Evolutionary conservation across 768 basidiomycete species (phyloP), one percentile per base, ranked within the genome.

Genomic region (Galerina marginata): DNA sequence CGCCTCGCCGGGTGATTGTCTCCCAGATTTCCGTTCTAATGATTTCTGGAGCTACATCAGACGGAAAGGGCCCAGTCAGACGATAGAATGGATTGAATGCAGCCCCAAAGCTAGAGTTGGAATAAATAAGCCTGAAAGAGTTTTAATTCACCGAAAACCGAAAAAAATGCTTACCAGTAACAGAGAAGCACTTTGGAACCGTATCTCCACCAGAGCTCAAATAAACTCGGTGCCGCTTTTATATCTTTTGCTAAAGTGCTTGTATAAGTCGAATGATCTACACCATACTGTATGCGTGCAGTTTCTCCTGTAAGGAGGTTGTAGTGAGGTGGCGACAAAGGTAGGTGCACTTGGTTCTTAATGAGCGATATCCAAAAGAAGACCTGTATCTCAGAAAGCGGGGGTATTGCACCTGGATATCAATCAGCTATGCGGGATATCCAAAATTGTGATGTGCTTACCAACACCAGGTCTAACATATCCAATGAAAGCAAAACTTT

Each of bases 51-150:
- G 83, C 84, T 12, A 46, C 56, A 2, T 68, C 37, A 9, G 80
- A 80, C 37, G 68, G 72, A 71, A 75, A 87, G 0, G 86, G 86
- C 0, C 85, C 85, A 40, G 80, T 66, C 9, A 88, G 75, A 25
- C 86, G 81, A 64, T 87, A 88, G 66, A 86, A 85, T 4, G 83
- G 70, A 3, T 81, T 83, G 69, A 86, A 87, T 11, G 85, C 82
- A 0, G 86, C 85, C 0, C 84, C 84, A 60, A 86, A 86, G 66
- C 84, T 84, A 55, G 11, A 15, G 16, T 39, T n/a, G 38, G n/a
- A 6, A 3, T 14, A 54, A 7, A 36, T 14, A 48, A 37, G 23
- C 20, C 33, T 33, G 39, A n/a, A 7, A 26, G 23, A 9, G 9
- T 36, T 38, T 23, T 10, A 40, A 33, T 20, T 48, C 11, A 25